Base-by-base conservation (phyloP, 2,329 filamentous ascomycete genomes). In the Xenoacremonium recifei region DNA sequence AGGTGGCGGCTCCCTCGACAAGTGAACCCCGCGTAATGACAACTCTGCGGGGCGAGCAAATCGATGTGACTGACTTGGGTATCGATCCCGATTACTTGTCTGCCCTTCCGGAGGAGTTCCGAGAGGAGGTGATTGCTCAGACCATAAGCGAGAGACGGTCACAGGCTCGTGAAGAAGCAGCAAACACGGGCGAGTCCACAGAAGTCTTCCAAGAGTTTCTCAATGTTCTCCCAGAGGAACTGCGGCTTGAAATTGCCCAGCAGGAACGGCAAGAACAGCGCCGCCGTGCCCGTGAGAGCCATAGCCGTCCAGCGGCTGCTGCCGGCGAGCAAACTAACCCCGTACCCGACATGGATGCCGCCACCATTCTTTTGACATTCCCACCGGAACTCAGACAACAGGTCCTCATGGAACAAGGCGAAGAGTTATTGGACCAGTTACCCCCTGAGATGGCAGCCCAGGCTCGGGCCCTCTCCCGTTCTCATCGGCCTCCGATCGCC, bases 81-180 rank as follows among this genome's bases (percentile, higher is more conserved):
- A 97, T 99, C 55, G 93, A 99, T 61, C 80, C 87, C 13, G 91
- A 95, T 42, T 99, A 96, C 65, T 80, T 99, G 6, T 89, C 93
- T 45, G 95, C 92, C n/a, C 72, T 99, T n/a, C 93, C 93, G 0
- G 93, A 99, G 55, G 95, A 99, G 47, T 84, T 97, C 60, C 80
- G 93, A 34, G 92, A 97, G 64, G 93, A 99, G 62, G 93, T 99
- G 36, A 88, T 99, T 51, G 89, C 95, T 63, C 84, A 91, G 48
- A 90, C 95, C 45, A 80, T 96, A 49, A 89, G 87, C 39, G 84
- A 89, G 51, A 81, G 92, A 52, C 83, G 92, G 49, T 86, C 86
- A 6, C 82, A 93, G 63, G 88, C 89, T 31, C 66, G 85, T 61
- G 64, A 86, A 72, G 68, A 82, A 63, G 81, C 80, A 17, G 81